phyloP scores from a whole-genome alignment of 805 yeast species.

The Teunomyces cretensis region DNA sequence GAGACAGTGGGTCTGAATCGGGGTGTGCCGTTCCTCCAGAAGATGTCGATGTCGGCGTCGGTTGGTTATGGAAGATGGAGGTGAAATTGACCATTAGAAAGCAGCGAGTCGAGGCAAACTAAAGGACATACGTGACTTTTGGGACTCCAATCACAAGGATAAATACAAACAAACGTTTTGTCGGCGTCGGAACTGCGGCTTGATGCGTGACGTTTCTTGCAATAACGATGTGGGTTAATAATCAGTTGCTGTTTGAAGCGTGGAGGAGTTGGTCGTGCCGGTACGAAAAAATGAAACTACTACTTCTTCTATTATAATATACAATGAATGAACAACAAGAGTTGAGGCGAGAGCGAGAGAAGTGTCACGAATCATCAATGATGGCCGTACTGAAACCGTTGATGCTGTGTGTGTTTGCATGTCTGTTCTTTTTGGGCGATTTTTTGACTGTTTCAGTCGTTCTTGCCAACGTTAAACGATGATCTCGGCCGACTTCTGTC shows the following conservation, averaged over 20 bases:
- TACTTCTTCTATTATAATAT: not conserved
- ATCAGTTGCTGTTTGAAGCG: not conserved
- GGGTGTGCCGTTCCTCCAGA: not conserved
- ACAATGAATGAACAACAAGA: not conserved
- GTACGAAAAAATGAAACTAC: not conserved
- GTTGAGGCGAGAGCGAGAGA: not conserved
- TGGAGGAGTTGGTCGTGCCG: not conserved
- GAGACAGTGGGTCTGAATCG: not conserved
- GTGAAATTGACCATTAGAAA: constrained; percentile 1
- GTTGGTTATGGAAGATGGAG: constrained; percentile 2
- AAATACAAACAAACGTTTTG: not conserved
- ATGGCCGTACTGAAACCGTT: not conserved
- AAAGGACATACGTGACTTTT: not conserved
- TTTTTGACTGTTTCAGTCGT: not conserved
- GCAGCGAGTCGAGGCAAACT: constrained; percentile 1
- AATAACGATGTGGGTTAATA: not conserved
- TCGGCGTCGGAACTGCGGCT: not conserved
- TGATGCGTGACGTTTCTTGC: not conserved
- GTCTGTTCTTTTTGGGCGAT: not conserved
- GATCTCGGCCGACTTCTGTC: not conserved
- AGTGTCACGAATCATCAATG: too few relatives aligned
- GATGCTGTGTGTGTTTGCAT: not conserved
- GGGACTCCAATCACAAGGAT: not conserved
- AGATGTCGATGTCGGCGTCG: not conserved
- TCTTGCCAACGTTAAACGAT: not conserved